A percentile compares a stretch with the other conserved stretches of the same genome.
phyloP scores from a whole-genome alignment of 2,329 filamentous ascomycete genomes.

The Ampelomyces quisqualis region DNA sequence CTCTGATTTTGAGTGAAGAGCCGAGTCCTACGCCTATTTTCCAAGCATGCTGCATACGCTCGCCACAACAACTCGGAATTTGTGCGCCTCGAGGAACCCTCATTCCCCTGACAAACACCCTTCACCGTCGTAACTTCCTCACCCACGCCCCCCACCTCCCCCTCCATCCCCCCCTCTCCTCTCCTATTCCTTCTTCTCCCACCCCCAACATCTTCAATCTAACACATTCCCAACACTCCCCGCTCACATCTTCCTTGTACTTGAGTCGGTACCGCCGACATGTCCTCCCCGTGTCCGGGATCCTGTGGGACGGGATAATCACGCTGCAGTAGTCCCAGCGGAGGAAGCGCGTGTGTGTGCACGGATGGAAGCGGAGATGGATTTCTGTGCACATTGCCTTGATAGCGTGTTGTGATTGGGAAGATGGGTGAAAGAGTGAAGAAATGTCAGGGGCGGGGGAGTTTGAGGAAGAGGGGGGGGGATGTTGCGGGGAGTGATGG shows the following conservation, averaged over 20 bases:
- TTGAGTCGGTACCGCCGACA: constrained; percentile 9
- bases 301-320: constrained; percentile 1
- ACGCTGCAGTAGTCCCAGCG: constrained; percentile 19
- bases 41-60: not conserved
- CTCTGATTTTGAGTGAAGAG: no score
- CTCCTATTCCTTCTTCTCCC: not conserved
- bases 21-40: no score
- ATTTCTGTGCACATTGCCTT: constrained; percentile 18
- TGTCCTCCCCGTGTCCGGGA: constrained; percentile 6
- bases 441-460: not conserved
- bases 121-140: not conserved
- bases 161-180: not conserved
- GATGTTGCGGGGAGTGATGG: no score
- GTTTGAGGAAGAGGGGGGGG: not conserved
- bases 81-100: no score
- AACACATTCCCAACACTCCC: constrained; percentile 14
- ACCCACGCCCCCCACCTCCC: not conserved
- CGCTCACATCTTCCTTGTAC: constrained; percentile 10
- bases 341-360: constrained; percentile 10
- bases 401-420: no score
- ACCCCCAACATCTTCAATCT: constrained; percentile 1
- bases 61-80: no score
- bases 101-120: not conserved
- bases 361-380: constrained; percentile 11
- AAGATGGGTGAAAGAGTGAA: not conserved